Percentiles rank a stretch among this genome's conserved stretches.
Conservation (phyloP, 176 grass and related monocot species). For the Aechmea fasciata region DNA sequence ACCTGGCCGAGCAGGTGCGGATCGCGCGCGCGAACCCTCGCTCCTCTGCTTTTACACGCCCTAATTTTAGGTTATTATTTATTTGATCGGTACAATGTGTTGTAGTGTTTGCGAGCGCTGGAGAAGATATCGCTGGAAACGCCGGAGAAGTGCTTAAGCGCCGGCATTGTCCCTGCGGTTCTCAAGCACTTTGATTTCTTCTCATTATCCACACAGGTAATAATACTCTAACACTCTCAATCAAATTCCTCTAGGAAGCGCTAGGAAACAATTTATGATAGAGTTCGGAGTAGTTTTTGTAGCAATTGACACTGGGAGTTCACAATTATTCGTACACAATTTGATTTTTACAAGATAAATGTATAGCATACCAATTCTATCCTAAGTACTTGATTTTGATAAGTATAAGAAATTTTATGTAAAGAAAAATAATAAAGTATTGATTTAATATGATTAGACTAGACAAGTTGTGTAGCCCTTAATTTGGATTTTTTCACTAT, state of each 20-base stretch:
- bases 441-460: too few species aligned
- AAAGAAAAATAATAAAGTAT: too few species aligned
- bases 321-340: too few species aligned
- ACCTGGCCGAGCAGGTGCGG: constrained; percentile 45
- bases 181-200: constrained; percentile 46
- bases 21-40: neutral
- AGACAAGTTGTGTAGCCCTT: too few species aligned
- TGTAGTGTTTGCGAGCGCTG: constrained; percentile 48
- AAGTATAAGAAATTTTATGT: too few species aligned
- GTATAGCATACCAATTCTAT: too few species aligned
- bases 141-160: constrained; percentile 27
- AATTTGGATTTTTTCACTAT: too few species aligned
- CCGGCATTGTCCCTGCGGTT: constrained; percentile 37
- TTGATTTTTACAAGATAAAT: too few species aligned
- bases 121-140: constrained; percentile 19
- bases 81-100: neutral
- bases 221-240: neutral
- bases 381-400: too few species aligned
- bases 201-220: constrained; percentile 26
- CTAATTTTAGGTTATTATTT: too few species aligned
- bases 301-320: too few species aligned
- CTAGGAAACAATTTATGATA: too few species aligned
- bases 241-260: neutral
- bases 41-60: neutral
- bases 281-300: neutral